Evolutionary conservation across 2,329 filamentous ascomycete species (phyloP).

Genomic region (Allantophomopsis cytisporea): DNA sequence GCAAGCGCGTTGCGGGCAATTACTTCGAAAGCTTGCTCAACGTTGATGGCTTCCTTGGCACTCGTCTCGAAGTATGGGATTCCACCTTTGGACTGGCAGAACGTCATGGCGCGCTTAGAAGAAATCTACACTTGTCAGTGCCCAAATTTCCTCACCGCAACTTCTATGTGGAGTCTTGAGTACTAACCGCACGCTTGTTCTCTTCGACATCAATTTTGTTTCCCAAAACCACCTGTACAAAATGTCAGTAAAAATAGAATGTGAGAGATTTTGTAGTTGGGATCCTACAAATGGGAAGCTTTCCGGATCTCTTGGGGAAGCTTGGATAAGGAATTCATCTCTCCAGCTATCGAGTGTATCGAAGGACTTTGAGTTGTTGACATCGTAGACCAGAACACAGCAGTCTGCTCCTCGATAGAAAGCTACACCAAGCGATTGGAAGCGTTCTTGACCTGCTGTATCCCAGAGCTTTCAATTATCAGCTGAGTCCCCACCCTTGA

Average conservation of each 20-base stretch:
- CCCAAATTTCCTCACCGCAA: slow-evolving; percentile 1
- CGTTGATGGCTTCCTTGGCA: slow-evolving; percentile 96
- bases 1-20: slow-evolving; percentile 92
- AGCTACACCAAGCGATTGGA: slow-evolving; percentile 91
- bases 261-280: background rate
- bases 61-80: slow-evolving; percentile 99
- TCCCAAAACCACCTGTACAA: slow-evolving; percentile 68
- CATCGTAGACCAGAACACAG: slow-evolving; percentile 94
- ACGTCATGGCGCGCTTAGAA: slow-evolving; percentile 90
- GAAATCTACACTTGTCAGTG: slow-evolving; percentile 48
- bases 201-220: slow-evolving; percentile 99
- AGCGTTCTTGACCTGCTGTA: slow-evolving; percentile 91
- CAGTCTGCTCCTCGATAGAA: slow-evolving; percentile 97
- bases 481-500: slow-evolving; percentile 2
- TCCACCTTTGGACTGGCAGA: slow-evolving; percentile 92
- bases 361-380: slow-evolving; percentile 99
- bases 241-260: slow-evolving; percentile 5
- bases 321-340: slow-evolving; percentile 96
- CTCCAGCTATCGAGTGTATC: slow-evolving; percentile 97
- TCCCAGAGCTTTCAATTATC: slow-evolving; percentile 68
- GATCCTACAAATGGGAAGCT: slow-evolving; percentile 86
- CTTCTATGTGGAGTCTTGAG: no score
- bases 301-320: slow-evolving; percentile 88
- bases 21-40: slow-evolving; percentile 78
- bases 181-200: slow-evolving; percentile 75